These are phyloP conservation scores for Plicaturopsis crispa DNA, from an alignment of 768 basidiomycete genomes.

Conservation along the genomic window DNA sequence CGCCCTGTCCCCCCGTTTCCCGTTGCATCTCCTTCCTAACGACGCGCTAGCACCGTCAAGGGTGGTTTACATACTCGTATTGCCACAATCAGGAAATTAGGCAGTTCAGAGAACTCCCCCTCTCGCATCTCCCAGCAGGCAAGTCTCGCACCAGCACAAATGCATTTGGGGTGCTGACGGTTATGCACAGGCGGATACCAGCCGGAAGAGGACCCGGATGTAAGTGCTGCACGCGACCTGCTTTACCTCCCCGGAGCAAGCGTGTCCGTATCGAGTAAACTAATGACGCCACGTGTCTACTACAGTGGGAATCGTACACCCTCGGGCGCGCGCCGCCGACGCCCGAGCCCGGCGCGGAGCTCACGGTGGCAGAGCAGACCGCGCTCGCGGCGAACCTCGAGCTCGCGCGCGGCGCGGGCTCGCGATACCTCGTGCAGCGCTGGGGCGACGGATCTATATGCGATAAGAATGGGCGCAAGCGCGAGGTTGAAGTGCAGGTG, in stretches of 20 bases:
- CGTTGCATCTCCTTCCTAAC: conserved; percentile 17
- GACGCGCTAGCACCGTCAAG: conserved; percentile 61
- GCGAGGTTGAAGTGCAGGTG: conserved; percentile 95
- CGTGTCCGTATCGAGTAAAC: no score
- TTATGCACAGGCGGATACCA: conserved; percentile 52
- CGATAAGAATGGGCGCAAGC: conserved; percentile 81
- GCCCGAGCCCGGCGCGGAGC: conserved; percentile 53
- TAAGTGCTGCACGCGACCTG: conserved; percentile 27
- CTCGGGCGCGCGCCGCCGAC: conserved; percentile 61
- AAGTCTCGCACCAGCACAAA: no score
- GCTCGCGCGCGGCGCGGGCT: conserved; percentile 71
- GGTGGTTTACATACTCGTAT: conserved; percentile 97
- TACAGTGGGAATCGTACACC: conserved; percentile 74
- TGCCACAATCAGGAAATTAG: conserved; percentile 94
- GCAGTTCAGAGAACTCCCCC: conserved; percentile 84
- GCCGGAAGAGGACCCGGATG: conserved; percentile 82
- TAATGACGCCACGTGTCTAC: conserved; percentile 13
- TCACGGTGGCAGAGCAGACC: conserved; percentile 58
- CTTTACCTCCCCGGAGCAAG: no score
- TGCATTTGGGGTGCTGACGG: no score
- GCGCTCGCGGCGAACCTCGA: conserved; percentile 66
- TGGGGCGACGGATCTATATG: conserved; percentile 91
- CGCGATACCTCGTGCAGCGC: conserved; percentile 86
- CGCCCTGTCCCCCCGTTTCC: conserved; percentile 29
- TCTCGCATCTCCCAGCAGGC: conserved; percentile 55